Percentiles rank a stretch among this genome's conserved stretches.
These are phyloP conservation scores for Singerocomus inundabilis DNA, from an alignment of 1,284 basidiomycete genomes.

Conservation along the genomic window DNA sequence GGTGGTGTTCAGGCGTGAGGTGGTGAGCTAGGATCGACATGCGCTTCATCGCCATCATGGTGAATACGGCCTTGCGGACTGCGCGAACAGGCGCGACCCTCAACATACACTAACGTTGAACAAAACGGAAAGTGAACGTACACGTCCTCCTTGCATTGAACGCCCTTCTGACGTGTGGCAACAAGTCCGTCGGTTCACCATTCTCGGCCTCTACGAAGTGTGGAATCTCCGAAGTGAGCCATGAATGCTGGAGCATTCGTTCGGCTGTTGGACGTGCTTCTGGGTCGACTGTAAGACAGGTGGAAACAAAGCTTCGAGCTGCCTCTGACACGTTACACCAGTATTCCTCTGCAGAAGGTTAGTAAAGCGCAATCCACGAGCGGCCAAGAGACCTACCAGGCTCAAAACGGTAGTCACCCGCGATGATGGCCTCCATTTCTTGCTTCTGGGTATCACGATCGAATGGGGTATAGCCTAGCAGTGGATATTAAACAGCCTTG, in stretches of 20 bases:
- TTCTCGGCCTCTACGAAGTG: conserved; percentile 71
- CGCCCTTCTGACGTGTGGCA: conserved; percentile 85
- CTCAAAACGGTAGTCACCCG: conserved; percentile 90
- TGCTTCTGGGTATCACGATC: conserved; percentile 86
- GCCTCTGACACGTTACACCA: conserved; percentile 82
- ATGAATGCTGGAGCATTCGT: conserved; percentile 49
- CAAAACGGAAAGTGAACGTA: conserved; percentile 40
- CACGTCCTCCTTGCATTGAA: conserved; percentile 88
- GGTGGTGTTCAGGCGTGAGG: conserved; percentile 45
- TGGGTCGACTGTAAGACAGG: conserved; percentile 85
- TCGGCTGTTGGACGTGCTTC: conserved; percentile 72
- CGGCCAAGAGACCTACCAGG: conserved; percentile 46
- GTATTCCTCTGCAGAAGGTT: conserved; percentile 58
- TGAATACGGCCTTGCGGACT: conserved; percentile 86
- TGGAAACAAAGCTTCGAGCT: conserved; percentile 78
- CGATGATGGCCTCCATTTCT: conserved; percentile 92
- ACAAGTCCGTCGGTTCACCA: conserved; percentile 74
- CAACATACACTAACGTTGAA: not conserved
- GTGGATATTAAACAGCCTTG: conserved; percentile 1
- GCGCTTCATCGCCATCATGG: conserved; percentile 82
- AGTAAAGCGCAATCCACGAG: not conserved
- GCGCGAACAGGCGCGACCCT: conserved; percentile 8
- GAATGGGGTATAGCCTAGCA: conserved; percentile 81
- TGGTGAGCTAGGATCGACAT: conserved; percentile 55
- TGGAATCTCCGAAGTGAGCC: conserved; percentile 68